These are phyloP conservation scores for Boletus rubroflammeus DNA, from an alignment of 768 basidiomycete species.

Conservation along the genomic window DNA sequence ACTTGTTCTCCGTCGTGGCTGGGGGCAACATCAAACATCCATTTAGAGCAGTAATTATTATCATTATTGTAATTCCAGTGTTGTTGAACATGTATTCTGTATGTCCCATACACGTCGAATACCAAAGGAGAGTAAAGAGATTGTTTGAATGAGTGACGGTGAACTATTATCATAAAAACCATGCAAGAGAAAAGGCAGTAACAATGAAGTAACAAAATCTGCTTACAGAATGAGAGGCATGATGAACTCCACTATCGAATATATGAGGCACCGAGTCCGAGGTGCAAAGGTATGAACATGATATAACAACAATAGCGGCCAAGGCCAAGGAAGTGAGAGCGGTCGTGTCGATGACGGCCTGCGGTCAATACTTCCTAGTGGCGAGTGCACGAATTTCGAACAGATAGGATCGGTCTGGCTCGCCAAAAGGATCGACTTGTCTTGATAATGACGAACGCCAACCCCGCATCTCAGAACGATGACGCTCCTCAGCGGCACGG, in stretches of 20 bases:
- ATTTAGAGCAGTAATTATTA: conserved; percentile 10
- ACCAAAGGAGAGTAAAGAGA: conserved; percentile 15
- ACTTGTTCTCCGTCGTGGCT: conserved; percentile 1
- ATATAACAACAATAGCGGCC: conserved; percentile 4
- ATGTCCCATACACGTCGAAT: conserved; percentile 38
- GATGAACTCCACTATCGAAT: conserved; percentile 17
- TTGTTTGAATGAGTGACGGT: conserved; percentile 17
- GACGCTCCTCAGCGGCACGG: conserved; percentile 74
- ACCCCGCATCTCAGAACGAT: conserved; percentile 79
- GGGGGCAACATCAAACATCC: neutral
- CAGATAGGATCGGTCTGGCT: conserved; percentile 60
- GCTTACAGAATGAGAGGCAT: conserved; percentile 29
- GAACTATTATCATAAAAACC: conserved; percentile 26
- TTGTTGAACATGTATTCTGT: conserved; percentile 33
- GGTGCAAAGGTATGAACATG: conserved; percentile 15
- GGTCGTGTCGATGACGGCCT: neutral
- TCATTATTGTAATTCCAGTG: conserved; percentile 19
- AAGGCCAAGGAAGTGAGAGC: neutral
- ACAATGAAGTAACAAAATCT: conserved; percentile 26
- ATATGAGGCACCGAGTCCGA: conserved; percentile 23
- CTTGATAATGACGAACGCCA: conserved; percentile 47
- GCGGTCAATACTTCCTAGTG: conserved; percentile 69
- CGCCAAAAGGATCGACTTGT: conserved; percentile 24
- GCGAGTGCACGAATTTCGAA: conserved; percentile 84
- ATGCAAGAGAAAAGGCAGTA: conserved; percentile 25